Percentiles rank a stretch among this genome's conserved stretches.
These are phyloP conservation scores for Ophiostoma himal-ulmi DNA, from an alignment of 2,329 filamentous ascomycete species.

Conservation along the genomic window DNA sequence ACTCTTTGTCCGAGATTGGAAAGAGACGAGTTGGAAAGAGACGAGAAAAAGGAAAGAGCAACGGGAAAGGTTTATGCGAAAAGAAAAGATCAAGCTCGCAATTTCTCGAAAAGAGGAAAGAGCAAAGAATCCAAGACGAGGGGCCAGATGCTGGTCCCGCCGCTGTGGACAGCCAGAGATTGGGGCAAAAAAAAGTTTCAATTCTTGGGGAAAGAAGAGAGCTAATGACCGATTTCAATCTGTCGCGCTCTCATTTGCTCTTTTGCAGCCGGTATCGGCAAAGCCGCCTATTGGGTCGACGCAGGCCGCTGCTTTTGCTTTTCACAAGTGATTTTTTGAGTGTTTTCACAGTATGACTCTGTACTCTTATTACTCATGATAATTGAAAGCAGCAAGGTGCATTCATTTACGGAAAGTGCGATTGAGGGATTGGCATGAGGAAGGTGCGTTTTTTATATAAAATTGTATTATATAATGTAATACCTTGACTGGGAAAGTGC, in stretches of 20 bases:
- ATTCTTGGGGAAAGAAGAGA: slow-evolving; percentile 6
- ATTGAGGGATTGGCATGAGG: neutral
- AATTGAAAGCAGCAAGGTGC: neutral
- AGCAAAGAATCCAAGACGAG: neutral
- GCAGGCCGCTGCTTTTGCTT: neutral
- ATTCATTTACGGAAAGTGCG: neutral
- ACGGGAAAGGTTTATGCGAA: neutral
- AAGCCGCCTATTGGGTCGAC: neutral
- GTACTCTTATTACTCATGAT: neutral
- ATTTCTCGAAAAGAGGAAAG: neutral
- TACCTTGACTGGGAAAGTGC: neutral
- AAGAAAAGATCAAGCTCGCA: neutral
- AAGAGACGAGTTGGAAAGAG: neutral
- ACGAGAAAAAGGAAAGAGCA: neutral
- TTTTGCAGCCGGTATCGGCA: slow-evolving; percentile 28
- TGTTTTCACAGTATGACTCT: no score
- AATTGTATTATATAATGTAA: no score
- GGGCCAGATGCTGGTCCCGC: neutral
- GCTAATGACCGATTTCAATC: slow-evolving; percentile 23
- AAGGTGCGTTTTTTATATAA: neutral
- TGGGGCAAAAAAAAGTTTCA: slow-evolving; percentile 17
- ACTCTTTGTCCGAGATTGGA: slow-evolving; percentile 2
- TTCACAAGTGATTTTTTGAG: neutral
- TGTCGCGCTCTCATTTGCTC: slow-evolving; percentile 25
- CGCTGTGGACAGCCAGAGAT: slow-evolving; percentile 7